Conservation (phyloP, 306 rosid species). For the Betula pendula region DNA sequence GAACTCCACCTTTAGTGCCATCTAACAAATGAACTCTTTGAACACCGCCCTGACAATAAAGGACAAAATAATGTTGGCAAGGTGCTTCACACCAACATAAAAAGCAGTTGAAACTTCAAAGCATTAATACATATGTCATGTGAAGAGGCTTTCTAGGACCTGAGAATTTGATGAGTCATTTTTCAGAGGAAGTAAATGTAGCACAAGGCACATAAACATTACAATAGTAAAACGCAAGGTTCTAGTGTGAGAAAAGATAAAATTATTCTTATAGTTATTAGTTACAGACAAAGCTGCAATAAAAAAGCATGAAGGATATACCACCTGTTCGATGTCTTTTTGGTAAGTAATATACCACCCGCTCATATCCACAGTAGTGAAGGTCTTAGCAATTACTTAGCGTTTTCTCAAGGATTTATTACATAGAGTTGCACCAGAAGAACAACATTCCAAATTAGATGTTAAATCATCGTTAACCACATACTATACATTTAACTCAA, state of each 20-base stretch:
- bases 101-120: constrained; percentile 39
- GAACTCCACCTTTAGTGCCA: constrained; percentile 90
- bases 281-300: constrained; percentile 23
- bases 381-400: neutral
- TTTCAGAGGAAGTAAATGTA: constrained; percentile 21
- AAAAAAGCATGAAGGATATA: neutral
- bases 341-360: constrained; percentile 5
- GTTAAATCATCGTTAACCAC: neutral
- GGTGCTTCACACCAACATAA: constrained; percentile 30
- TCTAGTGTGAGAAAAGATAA: constrained; percentile 2
- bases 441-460: neutral
- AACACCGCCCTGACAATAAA: constrained; percentile 84
- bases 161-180: constrained; percentile 19
- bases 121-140: constrained; percentile 24
- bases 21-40: constrained; percentile 97
- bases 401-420: neutral
- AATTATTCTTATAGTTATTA: neutral
- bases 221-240: neutral
- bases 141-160: constrained; percentile 6
- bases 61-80: constrained; percentile 36
- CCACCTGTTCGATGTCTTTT: neutral
- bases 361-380: neutral
- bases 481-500: neutral
- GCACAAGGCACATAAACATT: constrained; percentile 22
- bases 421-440: neutral